Conservation (phyloP, 2,329 filamentous ascomycete genomes). For the Sarocladium brachiariae region DNA sequence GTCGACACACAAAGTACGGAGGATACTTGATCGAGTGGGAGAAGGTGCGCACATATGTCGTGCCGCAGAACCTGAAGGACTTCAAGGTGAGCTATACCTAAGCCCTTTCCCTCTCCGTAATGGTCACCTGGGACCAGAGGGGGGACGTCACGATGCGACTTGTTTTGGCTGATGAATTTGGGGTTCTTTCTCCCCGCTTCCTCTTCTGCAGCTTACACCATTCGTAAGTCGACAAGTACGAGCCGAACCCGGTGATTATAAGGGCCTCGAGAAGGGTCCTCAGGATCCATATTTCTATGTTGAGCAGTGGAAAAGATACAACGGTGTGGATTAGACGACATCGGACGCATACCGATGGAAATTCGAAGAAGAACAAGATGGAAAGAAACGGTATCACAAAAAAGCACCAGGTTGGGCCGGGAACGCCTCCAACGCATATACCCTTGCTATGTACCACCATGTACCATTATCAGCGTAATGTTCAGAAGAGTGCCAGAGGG, state of each 20-base stretch:
- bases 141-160: too few relatives aligned
- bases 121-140: too few relatives aligned
- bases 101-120: too few relatives aligned
- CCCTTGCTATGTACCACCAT: conserved; percentile 10
- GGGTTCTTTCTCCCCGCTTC: too few relatives aligned
- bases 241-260: conserved; percentile 45
- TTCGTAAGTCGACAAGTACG: conserved; percentile 63
- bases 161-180: too few relatives aligned
- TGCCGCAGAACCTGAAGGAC: conserved; percentile 59
- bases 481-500: background rate
- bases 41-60: conserved; percentile 87
- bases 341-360: background rate
- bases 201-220: conserved; percentile 58
- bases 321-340: conserved; percentile 49
- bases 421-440: conserved; percentile 7
- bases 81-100: conserved; percentile 56
- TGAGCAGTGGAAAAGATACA: conserved; percentile 60
- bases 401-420: background rate
- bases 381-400: background rate
- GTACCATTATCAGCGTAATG: conserved; percentile 4
- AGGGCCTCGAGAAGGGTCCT: conserved; percentile 45
- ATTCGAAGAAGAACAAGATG: background rate
- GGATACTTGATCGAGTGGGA: conserved; percentile 76
- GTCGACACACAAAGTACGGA: conserved; percentile 74
- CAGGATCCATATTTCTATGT: conserved; percentile 57